Evolutionary conservation across 2,329 filamentous ascomycete genomes (phyloP), one percentile per base, ranked within the genome.

Genomic region (Colletotrichum sp.): DNA sequence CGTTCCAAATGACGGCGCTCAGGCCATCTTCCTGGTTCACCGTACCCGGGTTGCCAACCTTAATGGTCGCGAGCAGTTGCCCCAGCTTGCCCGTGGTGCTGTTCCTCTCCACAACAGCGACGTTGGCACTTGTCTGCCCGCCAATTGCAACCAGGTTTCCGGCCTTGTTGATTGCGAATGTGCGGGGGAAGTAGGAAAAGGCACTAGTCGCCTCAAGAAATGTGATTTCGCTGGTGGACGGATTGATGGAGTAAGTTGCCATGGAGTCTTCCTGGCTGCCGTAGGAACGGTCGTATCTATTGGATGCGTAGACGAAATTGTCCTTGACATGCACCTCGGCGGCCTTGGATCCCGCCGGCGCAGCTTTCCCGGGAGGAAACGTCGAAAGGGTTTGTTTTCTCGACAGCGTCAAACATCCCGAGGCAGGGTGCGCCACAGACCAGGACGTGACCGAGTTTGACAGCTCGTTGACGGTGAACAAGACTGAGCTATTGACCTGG

Each of bases 71-170:
- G 3, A 89, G 77, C 28, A 88, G 81, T 7, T 85, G 84, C 0
- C 90, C 90, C 28, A 94, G 84, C 78, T 86, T 82, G 0, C 93
- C 93, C 0, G 89, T 91, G 16, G 82, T 80, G 0, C 86, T 81
- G 81, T 94, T 88, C 13, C 93, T 84, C 74, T 83, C 81, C 30
- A 93, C 85, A 39, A 94, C 87, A 3, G 88, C 90, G 1, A 94
- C 90, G 27, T 88, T 90, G 16, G 89, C 87, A 55, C 88, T 90
- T 3, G 88, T 88, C 84, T 94, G 92, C 28, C 93, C 88, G 0
- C 90, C 93, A 52, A 94, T 88, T 0, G 92, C 93, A 3, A 94
- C 87, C 75, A 93, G 78, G 60, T 88, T 86, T 0, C 93, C 93
- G 0, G 88, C 88, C 52, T 86, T 86, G 80, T 93, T 94, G 70